phyloP scores from a whole-genome alignment of 2,329 filamentous ascomycete species.

The Xylaria polymorpha region DNA sequence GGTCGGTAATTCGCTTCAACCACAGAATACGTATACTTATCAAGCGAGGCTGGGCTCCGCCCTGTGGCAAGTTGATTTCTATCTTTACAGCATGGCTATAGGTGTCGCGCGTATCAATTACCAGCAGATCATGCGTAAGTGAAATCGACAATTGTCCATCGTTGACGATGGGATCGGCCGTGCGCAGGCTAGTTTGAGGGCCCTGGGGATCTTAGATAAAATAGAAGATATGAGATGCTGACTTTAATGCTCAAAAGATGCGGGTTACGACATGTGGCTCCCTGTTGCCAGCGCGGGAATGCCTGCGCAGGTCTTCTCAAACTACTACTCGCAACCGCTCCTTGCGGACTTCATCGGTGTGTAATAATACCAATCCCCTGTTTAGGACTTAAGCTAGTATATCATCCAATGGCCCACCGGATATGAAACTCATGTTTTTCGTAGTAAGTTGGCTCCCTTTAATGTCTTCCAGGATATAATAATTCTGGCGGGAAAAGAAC shows the following conservation, averaged over 20 bases:
- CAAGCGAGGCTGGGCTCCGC: conserved; percentile 52
- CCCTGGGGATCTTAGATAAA: not conserved
- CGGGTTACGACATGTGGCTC: conserved; percentile 41
- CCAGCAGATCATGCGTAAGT: conserved; percentile 53
- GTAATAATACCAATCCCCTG: conserved; percentile 10
- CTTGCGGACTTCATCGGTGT: conserved; percentile 52
- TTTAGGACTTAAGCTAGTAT: not conserved
- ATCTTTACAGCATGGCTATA: conserved; percentile 52
- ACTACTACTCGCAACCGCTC: conserved; percentile 54
- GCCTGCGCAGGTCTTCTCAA: conserved; percentile 51
- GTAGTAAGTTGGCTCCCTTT: conserved; percentile 18
- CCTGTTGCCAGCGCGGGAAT: conserved; percentile 46
- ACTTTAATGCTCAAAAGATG: conserved; percentile 26
- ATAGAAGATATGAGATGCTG: conserved; percentile 4
- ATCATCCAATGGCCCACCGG: not conserved
- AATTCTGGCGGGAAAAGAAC: not conserved
- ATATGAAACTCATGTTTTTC: conserved; percentile 16
- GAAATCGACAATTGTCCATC: not conserved
- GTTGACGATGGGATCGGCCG: not conserved
- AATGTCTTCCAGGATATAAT: not conserved
- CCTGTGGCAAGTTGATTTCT: conserved; percentile 54
- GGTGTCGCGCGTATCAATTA: conserved; percentile 53
- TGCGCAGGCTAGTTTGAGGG: not conserved
- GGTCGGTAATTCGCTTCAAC: conserved; percentile 52
- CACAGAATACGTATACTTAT: conserved; percentile 49